phyloP scores from a whole-genome alignment of 2,329 filamentous ascomycete species.

The Phoma herbarum region DNA sequence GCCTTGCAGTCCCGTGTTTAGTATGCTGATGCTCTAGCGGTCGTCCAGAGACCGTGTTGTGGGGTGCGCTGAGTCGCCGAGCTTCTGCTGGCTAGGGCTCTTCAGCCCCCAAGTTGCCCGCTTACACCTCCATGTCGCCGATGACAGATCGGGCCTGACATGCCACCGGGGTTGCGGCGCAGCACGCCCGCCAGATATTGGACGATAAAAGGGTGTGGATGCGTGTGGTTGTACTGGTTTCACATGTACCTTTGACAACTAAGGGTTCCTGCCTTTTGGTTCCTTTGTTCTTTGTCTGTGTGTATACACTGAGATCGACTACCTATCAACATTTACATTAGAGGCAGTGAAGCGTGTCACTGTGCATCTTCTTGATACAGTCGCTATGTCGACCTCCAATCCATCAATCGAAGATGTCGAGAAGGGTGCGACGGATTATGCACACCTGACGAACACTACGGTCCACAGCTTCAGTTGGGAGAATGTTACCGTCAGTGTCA shows the following conservation, averaged over 20 bases:
- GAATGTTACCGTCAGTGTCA: conserved; percentile 73
- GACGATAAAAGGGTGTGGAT: neutral
- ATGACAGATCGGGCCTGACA: conserved; percentile 10
- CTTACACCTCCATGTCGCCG: conserved; percentile 17
- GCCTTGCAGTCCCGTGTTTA: neutral
- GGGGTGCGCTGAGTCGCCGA: conserved; percentile 3
- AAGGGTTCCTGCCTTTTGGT: neutral
- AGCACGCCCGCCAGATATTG: neutral
- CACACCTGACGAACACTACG: conserved; percentile 69
- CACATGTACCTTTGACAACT: neutral
- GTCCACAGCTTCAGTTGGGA: conserved; percentile 73
- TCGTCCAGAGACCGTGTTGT: neutral
- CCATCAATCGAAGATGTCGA: conserved; percentile 52
- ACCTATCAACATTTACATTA: neutral
- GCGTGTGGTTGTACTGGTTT: conserved; percentile 13
- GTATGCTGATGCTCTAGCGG: neutral
- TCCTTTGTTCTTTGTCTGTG: conserved; percentile 5
- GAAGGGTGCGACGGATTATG: conserved; percentile 57
- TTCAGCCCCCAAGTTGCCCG: conserved; percentile 7
- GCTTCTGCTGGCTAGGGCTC: neutral
- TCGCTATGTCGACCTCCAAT: conserved; percentile 25
- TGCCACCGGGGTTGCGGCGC: neutral
- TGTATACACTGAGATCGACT: neutral
- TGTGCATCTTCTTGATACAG: neutral
- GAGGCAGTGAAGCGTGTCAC: neutral